phyloP scores from a whole-genome alignment of 768 basidiomycete genomes.

The Tricholoma furcatifolium region DNA sequence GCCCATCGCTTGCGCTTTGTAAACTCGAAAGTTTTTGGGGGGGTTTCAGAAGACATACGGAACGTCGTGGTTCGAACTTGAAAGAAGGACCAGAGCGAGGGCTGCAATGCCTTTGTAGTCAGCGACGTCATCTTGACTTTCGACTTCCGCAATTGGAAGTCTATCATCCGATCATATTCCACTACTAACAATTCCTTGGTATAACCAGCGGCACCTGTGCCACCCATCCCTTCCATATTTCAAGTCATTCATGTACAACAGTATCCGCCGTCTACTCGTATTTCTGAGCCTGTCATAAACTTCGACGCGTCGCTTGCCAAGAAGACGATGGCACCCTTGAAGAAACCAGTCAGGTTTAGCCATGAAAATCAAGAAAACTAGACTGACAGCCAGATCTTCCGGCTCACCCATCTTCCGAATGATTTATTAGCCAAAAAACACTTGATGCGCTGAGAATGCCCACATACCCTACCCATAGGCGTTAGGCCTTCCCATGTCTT shows the following conservation, averaged over 20 bases:
- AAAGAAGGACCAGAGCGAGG: not conserved
- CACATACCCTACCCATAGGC: conserved; percentile 78
- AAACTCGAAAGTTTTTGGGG: conserved; percentile 63
- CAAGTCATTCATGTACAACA: conserved; percentile 31
- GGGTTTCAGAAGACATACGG: conserved; percentile 8
- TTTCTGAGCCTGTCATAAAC: conserved; percentile 86
- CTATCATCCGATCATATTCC: too few species aligned
- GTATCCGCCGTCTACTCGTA: conserved; percentile 90
- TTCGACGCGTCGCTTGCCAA: conserved; percentile 86
- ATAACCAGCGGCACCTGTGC: not conserved
- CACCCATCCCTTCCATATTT: not conserved
- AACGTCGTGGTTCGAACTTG: not conserved
- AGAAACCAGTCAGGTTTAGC: conserved; percentile 1
- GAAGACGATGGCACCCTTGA: conserved; percentile 84
- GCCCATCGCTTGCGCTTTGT: conserved; percentile 87
- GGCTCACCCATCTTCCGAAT: conserved; percentile 79
- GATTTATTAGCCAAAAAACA: conserved; percentile 5
- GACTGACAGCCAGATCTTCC: conserved; percentile 78
- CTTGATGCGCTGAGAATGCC: not conserved
- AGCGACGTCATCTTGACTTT: too few species aligned
- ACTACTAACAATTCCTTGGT: too few species aligned
- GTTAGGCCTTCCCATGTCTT: conserved; percentile 83
- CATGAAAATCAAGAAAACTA: not conserved
- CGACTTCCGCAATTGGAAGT: too few species aligned
- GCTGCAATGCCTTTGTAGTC: not conserved